These are phyloP conservation scores for Stemphylium lycopersici DNA, from an alignment of 2,329 filamentous ascomycete genomes.

Conservation along the genomic window DNA sequence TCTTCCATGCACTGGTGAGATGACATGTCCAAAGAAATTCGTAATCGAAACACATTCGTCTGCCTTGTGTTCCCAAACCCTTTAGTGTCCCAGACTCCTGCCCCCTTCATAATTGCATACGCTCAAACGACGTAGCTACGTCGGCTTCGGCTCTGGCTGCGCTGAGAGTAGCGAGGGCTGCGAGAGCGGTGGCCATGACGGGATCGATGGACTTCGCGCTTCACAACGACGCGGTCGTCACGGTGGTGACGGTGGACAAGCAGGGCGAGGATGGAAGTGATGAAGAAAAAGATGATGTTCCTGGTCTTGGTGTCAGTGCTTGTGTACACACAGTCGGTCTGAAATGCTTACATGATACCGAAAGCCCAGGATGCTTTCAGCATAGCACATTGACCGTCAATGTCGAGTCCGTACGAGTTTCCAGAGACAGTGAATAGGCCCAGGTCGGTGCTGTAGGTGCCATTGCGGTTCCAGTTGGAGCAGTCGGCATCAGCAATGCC, in stretches of 20 bases:
- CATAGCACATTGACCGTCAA: slow-evolving; percentile 85
- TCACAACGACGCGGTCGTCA: slow-evolving; percentile 58
- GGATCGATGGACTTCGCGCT: slow-evolving; percentile 57
- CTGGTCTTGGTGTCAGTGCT: slow-evolving; percentile 33
- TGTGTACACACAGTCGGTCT: too few relatives aligned
- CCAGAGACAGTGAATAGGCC: slow-evolving; percentile 65
- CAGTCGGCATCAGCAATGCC: slow-evolving; percentile 70
- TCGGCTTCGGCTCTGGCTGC: slow-evolving; percentile 45
- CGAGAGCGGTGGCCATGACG: slow-evolving; percentile 52
- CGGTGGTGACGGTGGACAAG: slow-evolving; percentile 56
- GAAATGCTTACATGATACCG: slow-evolving; percentile 73
- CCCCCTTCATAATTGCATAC: neutral
- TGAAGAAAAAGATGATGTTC: slow-evolving; percentile 49
- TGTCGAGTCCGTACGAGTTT: slow-evolving; percentile 57
- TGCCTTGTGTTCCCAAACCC: neutral
- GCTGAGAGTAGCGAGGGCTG: slow-evolving; percentile 45
- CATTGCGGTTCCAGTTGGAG: slow-evolving; percentile 59
- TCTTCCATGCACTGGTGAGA: slow-evolving; percentile 12
- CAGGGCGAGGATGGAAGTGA: slow-evolving; percentile 64
- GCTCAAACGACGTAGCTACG: slow-evolving; percentile 45
- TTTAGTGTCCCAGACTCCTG: neutral
- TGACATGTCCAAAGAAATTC: slow-evolving; percentile 27
- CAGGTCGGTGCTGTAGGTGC: slow-evolving; percentile 62
- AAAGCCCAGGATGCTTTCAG: slow-evolving; percentile 90
- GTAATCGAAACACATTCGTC: slow-evolving; percentile 11